phyloP scores from a whole-genome alignment of 768 basidiomycete species.

The Suillus spraguei region DNA sequence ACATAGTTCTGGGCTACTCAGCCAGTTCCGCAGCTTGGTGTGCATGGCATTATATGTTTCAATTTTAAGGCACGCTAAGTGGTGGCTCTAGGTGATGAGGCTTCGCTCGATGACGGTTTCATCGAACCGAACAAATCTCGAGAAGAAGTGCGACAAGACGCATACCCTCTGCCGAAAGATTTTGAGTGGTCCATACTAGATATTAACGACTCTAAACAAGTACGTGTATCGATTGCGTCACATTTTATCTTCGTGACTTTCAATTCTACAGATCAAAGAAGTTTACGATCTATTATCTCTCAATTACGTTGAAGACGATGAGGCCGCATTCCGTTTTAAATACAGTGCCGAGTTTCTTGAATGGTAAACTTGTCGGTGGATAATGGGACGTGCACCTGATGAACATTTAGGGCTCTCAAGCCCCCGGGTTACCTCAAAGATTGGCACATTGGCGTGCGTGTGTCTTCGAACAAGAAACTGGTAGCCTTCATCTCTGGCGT shows the following conservation, averaged over 20 bases:
- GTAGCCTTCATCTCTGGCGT: slow-evolving; percentile 97
- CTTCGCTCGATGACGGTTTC: slow-evolving; percentile 75
- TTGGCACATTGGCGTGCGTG: slow-evolving; percentile 97
- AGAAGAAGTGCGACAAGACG: slow-evolving; percentile 84
- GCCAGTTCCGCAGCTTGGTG: slow-evolving; percentile 90
- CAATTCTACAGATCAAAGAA: slow-evolving; percentile 69
- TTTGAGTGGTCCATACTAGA: slow-evolving; percentile 91
- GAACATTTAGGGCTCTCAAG: slow-evolving; percentile 75
- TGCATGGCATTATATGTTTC: slow-evolving; percentile 12
- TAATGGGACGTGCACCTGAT: background rate
- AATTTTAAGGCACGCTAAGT: background rate
- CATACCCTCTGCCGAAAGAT: slow-evolving; percentile 86
- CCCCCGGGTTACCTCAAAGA: slow-evolving; percentile 92
- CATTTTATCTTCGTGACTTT: slow-evolving; percentile 11
- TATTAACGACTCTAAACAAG: slow-evolving; percentile 75
- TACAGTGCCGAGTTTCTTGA: slow-evolving; percentile 93
- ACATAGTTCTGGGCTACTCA: slow-evolving; percentile 95
- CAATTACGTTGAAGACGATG: slow-evolving; percentile 96
- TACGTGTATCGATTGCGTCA: slow-evolving; percentile 25
- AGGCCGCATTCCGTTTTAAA: slow-evolving; percentile 95
- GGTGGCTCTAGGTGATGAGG: slow-evolving; percentile 53
- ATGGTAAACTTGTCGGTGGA: slow-evolving; percentile 56
- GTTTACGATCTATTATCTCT: slow-evolving; percentile 88
- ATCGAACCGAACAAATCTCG: slow-evolving; percentile 82
- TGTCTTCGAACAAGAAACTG: slow-evolving; percentile 86